These are phyloP conservation scores for Mycena kentingensis DNA, from an alignment of 768 basidiomycete genomes.

Conservation along the genomic window DNA sequence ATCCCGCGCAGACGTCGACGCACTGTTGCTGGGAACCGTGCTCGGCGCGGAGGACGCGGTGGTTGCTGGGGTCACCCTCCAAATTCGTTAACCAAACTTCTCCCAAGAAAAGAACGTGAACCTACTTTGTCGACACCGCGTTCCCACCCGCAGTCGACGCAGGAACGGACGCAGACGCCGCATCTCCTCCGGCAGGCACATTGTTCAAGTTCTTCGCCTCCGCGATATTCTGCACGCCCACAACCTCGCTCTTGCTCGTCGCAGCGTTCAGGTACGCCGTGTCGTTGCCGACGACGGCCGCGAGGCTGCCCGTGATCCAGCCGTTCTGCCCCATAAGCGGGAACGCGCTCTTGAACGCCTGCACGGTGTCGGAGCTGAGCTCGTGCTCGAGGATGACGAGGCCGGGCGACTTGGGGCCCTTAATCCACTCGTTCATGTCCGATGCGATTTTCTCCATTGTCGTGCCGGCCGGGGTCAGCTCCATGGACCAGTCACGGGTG, in stretches of 20 bases:
- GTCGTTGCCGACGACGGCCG: constrained; percentile 41
- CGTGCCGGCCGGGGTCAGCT: constrained; percentile 40
- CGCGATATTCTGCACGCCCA: too few relatives aligned
- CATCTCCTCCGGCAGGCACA: too few relatives aligned
- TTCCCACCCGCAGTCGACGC: too few relatives aligned
- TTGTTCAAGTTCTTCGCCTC: too few relatives aligned
- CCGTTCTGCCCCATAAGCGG: constrained; percentile 63
- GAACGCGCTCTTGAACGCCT: constrained; percentile 66
- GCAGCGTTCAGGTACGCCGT: constrained; percentile 51
- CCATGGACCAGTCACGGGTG: constrained; percentile 75
- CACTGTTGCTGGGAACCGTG: too few relatives aligned
- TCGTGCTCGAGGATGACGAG: constrained; percentile 88
- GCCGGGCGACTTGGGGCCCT: constrained; percentile 70
- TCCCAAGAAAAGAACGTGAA: too few relatives aligned
- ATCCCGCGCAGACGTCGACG: too few relatives aligned
- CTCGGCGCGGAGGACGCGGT: too few relatives aligned
- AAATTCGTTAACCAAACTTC: too few relatives aligned
- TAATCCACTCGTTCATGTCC: constrained; percentile 59
- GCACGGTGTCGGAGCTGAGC: constrained; percentile 56
- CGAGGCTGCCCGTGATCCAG: constrained; percentile 69
- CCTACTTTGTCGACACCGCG: too few relatives aligned
- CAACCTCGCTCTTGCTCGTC: constrained; percentile 16
- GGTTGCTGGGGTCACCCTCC: too few relatives aligned
- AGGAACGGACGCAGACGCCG: too few relatives aligned
- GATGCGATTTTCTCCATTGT: constrained; percentile 49